phyloP scores from a whole-genome alignment of 179 eudicot species.

The Silene coronaria region DNA sequence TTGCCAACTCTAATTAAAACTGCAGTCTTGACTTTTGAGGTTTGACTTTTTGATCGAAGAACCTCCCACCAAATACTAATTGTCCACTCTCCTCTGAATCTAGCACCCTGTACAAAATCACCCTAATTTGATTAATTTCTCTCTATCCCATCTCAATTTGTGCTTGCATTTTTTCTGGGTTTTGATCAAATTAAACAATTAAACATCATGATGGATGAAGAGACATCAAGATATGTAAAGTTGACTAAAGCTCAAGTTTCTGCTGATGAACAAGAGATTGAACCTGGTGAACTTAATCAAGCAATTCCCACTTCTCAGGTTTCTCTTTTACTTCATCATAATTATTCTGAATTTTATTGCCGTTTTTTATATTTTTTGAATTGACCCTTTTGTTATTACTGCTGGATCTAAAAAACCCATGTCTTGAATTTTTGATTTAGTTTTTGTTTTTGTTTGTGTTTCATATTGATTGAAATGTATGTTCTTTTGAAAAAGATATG shows the following conservation, averaged over 20 bases:
- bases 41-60: too few species aligned
- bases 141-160: background rate
- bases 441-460: background rate
- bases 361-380: background rate
- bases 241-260: conserved; percentile 79
- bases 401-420: conserved; percentile 27
- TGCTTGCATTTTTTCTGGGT: background rate
- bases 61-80: too few species aligned
- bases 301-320: conserved; percentile 94
- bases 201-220: conserved; percentile 45
- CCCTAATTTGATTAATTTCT: background rate
- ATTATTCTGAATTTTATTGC: too few species aligned
- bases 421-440: conserved; percentile 18
- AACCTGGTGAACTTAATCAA: conserved; percentile 94
- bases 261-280: conserved; percentile 57
- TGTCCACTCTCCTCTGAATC: conserved; percentile 1
- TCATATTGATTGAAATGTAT: background rate
- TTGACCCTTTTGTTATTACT: conserved; percentile 15
- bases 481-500: background rate
- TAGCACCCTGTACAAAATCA: background rate
- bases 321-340: background rate
- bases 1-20: too few species aligned
- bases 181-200: background rate
- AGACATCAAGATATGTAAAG: conserved; percentile 69
- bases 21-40: too few species aligned